These are phyloP conservation scores for Bertia moriformis DNA, from an alignment of 2,329 filamentous ascomycete species.

Conservation along the genomic window DNA sequence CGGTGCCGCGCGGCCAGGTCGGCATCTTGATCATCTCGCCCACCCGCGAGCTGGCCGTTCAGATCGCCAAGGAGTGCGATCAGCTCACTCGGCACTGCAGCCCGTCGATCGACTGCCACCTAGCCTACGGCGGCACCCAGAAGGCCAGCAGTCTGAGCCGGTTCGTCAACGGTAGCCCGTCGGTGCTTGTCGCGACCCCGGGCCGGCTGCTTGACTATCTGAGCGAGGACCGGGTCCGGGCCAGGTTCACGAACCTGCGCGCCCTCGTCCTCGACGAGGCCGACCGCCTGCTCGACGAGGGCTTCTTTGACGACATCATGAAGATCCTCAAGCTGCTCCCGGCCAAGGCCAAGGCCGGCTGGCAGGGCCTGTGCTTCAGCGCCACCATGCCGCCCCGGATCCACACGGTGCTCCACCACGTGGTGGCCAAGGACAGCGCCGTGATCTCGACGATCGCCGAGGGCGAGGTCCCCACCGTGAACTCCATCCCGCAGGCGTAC, in stretches of 20 bases:
- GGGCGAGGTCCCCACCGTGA: constrained; percentile 48
- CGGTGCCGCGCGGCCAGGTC: constrained; percentile 47
- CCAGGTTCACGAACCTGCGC: constrained; percentile 55
- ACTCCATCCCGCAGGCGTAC: constrained; percentile 41
- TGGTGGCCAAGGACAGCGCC: constrained; percentile 52
- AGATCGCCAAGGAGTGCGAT: constrained; percentile 54
- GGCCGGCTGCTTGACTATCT: constrained; percentile 59
- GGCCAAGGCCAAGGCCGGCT: constrained; percentile 50
- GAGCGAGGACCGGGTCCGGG: constrained; percentile 47
- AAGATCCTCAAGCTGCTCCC: constrained; percentile 60
- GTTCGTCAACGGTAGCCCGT: constrained; percentile 47
- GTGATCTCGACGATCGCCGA: constrained; percentile 48
- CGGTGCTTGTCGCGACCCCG: constrained; percentile 53
- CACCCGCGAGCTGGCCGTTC: constrained; percentile 50
- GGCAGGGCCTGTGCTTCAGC: constrained; percentile 59
- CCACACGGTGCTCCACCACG: constrained; percentile 45
- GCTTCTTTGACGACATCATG: constrained; percentile 60
- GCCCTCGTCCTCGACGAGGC: constrained; percentile 60
- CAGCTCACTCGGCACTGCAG: constrained; percentile 49
- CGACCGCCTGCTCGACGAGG: constrained; percentile 63
- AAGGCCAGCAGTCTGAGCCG: constrained; percentile 35
- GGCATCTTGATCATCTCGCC: constrained; percentile 46
- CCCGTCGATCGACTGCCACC: constrained; percentile 45
- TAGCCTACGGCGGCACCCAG: constrained; percentile 49
- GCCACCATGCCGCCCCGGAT: constrained; percentile 62